Evolutionary conservation across 768 basidiomycete genomes (phyloP), one percentile per base, ranked within the genome.

Genomic region (Krasilnikovozyma curviuscula): DNA sequence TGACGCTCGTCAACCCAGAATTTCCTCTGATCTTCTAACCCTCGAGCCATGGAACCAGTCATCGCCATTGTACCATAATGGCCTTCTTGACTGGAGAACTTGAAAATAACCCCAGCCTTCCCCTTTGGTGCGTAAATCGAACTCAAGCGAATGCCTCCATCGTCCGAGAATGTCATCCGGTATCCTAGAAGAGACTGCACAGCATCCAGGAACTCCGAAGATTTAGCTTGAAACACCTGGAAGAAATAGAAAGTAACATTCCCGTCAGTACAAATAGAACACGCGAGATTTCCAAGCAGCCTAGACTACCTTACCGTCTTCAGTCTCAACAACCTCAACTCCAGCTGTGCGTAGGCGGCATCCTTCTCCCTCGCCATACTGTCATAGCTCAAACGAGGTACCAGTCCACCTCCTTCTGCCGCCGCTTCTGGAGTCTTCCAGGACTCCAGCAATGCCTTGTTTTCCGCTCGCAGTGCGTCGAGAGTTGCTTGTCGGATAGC

Each of bases 151-250:
- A 95, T 79, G 56, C 84, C 65, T 0, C 88, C 89, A 43, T 84
- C 85, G 14, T 81, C 82, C 59, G 83, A 83, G 61, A 95, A 93
- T 1, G 80, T 78, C 42, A 95, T 73, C 57, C 91, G 85, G 60
- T 86, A 78, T 6, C 89, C 91, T 0, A 95, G 73, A 41, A 97
- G 79, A 0, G 81, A 78, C 4, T 80, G 78, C 50, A 95, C 81
- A 6, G 86, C 79, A 60, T 89, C 83, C 32, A 83, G 75, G 69
- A 97, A 91, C 59, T 95, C 88, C 50, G 79, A 74, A 8, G 79
- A 78, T 63, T 93, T 95, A 29, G 77, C 75, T 0, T 71, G 67
- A 65, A 84, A 93, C 5, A 89, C 76, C 81, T 86, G 60, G 1
- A 1, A 37, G 23, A 12, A 19, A 30, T 25, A 32, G 28, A 34